These are phyloP conservation scores for Carex myosuroides DNA, from an alignment of 176 grass and related monocot species.

Conservation along the genomic window DNA sequence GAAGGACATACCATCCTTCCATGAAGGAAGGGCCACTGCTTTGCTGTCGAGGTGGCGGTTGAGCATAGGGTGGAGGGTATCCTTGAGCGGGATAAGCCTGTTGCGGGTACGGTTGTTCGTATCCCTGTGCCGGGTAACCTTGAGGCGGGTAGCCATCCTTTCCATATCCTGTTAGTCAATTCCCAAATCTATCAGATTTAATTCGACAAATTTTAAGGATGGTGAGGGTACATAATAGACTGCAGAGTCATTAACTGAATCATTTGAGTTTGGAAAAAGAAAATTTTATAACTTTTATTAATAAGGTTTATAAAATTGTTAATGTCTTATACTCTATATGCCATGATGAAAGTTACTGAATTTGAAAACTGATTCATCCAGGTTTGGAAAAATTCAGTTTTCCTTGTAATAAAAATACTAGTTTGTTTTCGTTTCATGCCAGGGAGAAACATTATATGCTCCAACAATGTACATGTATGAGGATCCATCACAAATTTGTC, in stretches of 20 bases:
- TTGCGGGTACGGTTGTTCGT: conserved; percentile 25
- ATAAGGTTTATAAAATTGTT: not conserved
- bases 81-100: conserved; percentile 27
- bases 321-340: too few relatives aligned
- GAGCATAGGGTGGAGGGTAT: conserved; percentile 38
- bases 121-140: conserved; percentile 30
- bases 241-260: not conserved
- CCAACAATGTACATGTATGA: not conserved
- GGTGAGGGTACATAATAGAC: not conserved
- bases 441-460: not conserved
- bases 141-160: conserved; percentile 34
- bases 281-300: not conserved
- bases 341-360: not conserved
- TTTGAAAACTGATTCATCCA: not conserved
- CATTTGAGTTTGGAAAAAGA: not conserved
- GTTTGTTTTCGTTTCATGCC: not conserved
- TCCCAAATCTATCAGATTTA: not conserved
- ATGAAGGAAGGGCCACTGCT: conserved; percentile 37
- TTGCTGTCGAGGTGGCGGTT: conserved; percentile 29
- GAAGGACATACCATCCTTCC: conserved; percentile 39
- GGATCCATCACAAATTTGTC: not conserved
- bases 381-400: not conserved
- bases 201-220: not conserved
- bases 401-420: not conserved
- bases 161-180: conserved; percentile 28